These are phyloP conservation scores for Bipolaris gigantea DNA, from an alignment of 2,329 filamentous ascomycete species.

Conservation along the genomic window DNA sequence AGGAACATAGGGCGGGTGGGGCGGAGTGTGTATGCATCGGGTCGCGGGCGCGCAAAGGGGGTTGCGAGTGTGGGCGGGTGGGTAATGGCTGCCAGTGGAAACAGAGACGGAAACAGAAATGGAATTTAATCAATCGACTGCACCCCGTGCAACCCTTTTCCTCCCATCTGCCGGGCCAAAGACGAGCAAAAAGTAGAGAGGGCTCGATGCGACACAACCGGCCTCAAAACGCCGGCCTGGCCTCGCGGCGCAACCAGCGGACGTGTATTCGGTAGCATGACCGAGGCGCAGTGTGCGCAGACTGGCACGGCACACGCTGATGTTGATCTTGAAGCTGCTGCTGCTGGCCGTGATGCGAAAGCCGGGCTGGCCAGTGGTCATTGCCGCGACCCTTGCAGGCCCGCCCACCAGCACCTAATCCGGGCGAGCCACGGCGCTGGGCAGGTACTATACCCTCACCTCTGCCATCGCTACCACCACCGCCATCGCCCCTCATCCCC, in stretches of 20 bases:
- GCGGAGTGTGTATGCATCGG: too few species aligned
- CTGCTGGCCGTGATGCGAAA: too few species aligned
- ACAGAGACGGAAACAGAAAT: too few species aligned
- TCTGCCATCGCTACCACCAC: background rate
- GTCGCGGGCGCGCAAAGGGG: too few species aligned
- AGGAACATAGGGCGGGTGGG: too few species aligned
- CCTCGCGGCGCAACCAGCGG: background rate
- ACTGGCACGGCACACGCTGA: background rate
- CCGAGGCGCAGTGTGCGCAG: background rate
- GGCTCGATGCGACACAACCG: background rate
- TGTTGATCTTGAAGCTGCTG: background rate
- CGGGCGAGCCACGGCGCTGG: conserved; percentile 5
- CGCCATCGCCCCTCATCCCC: background rate
- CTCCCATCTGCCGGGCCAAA: background rate
- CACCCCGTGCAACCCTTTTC: background rate
- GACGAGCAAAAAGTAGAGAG: background rate
- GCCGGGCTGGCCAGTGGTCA: too few species aligned
- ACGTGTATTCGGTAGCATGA: background rate
- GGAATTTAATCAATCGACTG: background rate
- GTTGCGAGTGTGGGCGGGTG: too few species aligned
- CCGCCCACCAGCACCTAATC: conserved; percentile 1
- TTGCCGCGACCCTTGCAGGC: background rate
- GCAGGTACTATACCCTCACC: background rate
- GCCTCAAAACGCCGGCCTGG: background rate
- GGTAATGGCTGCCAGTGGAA: too few species aligned